Evolutionary conservation across 176 grass and related monocot genomes (phyloP), one percentile per base, ranked within the genome.

Genomic region (Oryza coarctata): DNA sequence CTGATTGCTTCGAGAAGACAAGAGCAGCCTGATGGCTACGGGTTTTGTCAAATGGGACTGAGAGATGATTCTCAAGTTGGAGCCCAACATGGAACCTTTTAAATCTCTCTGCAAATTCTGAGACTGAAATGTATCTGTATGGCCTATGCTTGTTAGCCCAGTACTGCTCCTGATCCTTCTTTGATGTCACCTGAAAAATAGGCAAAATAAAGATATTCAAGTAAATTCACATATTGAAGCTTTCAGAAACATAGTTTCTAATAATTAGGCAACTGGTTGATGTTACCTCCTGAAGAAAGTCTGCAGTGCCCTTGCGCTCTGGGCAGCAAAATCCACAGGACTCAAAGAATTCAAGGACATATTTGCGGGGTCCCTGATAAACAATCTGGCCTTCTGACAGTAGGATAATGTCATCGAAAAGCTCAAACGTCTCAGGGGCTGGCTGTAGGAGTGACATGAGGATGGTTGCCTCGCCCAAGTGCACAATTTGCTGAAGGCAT

Each of bases 361-460:
- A 25, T 68, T 92, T 84, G 0, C 96, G 90, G 12, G 96, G 89
- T 67, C 96, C 96, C 77, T 99, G 93, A 78, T 95, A 99, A 69
- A 99, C 96, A 86, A 99, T 95, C 85, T 99, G 91, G 34, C 96
- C 96, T 86, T 99, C 96, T 78, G 96, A 94, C 27, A 99, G 77
- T 58, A 99, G 85, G 69, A 99, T 88, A 43, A 99, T 94, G 74
- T 95, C 96, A 87, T 99, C 96, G 0, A 99, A 99, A 20, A 99
- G 90, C 30, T 94, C 87, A n/a, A 85, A 99, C 9, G 96, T 99
- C 87, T 99, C 96, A 27, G 96, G 96, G 58, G 93, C 96, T n/a
- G 96, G 96, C 82, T 99, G 96, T 68, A 99, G 93, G 71, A 99
- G 96, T 72, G 96, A 99, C 96, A 99, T 99, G 67, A 99, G 93